Evolutionary conservation across 75 land plant genomes (phyloP).

Genomic region (Pinus tabuliformis): DNA sequence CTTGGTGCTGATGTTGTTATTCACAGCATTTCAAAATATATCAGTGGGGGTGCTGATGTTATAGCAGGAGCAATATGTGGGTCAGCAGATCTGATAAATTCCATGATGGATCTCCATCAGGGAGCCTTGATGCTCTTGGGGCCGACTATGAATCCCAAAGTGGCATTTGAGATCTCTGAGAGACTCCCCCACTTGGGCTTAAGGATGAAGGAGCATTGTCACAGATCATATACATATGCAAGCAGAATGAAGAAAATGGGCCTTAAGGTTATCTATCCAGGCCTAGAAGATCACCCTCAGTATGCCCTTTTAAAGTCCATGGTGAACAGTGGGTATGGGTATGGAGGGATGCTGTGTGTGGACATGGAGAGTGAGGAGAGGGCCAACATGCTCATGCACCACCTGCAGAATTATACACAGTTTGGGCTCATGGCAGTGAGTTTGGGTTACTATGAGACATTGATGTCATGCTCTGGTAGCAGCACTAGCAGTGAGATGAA

Average conservation of each 20-base stretch:
- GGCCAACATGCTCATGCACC: constrained; percentile 73
- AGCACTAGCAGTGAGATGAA: constrained; percentile 93
- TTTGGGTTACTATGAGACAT: constrained; percentile 90
- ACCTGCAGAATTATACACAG: constrained; percentile 70
- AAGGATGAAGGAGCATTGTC: constrained; percentile 85
- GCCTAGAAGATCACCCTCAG: constrained; percentile 83
- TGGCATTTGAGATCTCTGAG: constrained; percentile 83
- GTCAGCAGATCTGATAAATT: constrained; percentile 63
- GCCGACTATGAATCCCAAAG: constrained; percentile 93
- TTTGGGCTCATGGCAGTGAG: constrained; percentile 96
- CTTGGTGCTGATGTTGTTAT: constrained; percentile 90
- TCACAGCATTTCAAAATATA: constrained; percentile 88
- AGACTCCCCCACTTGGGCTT: constrained; percentile 80
- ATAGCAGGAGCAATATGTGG: constrained; percentile 96
- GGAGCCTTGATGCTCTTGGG: constrained; percentile 91
- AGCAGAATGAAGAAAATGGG: constrained; percentile 68
- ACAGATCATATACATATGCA: constrained; percentile 61
- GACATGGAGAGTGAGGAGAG: constrained; percentile 80
- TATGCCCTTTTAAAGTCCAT: constrained; percentile 62
- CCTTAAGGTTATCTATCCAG: constrained; percentile 86
- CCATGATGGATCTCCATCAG: constrained; percentile 93
- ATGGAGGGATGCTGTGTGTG: constrained; percentile 73
- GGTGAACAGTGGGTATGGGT: constrained; percentile 80
- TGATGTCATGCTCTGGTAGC: constrained; percentile 96
- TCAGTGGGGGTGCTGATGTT: constrained; percentile 90